Conservation (phyloP, 2,329 filamentous ascomycete species). For the Venturia oleaginea region DNA sequence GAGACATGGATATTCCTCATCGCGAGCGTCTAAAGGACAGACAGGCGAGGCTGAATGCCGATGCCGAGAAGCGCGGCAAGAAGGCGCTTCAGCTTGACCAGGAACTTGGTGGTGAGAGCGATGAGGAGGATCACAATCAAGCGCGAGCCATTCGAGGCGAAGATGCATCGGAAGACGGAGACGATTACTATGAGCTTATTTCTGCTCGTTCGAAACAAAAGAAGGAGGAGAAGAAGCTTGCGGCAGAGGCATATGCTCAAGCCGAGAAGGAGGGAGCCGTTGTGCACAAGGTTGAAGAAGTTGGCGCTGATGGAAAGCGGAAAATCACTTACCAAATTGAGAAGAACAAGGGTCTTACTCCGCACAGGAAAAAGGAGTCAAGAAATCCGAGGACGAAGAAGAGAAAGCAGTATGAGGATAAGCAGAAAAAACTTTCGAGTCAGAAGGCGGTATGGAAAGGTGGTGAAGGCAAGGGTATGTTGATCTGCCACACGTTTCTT, state of each 20-base stretch:
- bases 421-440: constrained; percentile 91
- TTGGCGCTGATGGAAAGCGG: constrained; percentile 79
- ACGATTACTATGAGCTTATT: constrained; percentile 87
- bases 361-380: constrained; percentile 85
- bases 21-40: constrained; percentile 81
- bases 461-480: constrained; percentile 73
- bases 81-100: constrained; percentile 49
- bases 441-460: constrained; percentile 81
- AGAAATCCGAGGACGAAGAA: constrained; percentile 97
- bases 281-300: constrained; percentile 56
- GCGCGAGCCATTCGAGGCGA: constrained; percentile 39
- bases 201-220: constrained; percentile 54
- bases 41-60: constrained; percentile 75
- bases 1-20: constrained; percentile 77
- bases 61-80: constrained; percentile 75
- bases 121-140: constrained; percentile 52
- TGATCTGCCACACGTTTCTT: constrained; percentile 38
- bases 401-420: constrained; percentile 89
- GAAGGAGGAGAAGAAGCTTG: constrained; percentile 68
- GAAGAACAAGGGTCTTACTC: constrained; percentile 94
- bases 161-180: constrained; percentile 37
- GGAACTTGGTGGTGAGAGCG: constrained; percentile 61
- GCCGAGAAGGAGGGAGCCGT: constrained; percentile 49
- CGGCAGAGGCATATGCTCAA: constrained; percentile 46
- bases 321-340: constrained; percentile 89